Base-by-base conservation (phyloP, 129 eudicot genomes). In the Saussurea involucrata region DNA sequence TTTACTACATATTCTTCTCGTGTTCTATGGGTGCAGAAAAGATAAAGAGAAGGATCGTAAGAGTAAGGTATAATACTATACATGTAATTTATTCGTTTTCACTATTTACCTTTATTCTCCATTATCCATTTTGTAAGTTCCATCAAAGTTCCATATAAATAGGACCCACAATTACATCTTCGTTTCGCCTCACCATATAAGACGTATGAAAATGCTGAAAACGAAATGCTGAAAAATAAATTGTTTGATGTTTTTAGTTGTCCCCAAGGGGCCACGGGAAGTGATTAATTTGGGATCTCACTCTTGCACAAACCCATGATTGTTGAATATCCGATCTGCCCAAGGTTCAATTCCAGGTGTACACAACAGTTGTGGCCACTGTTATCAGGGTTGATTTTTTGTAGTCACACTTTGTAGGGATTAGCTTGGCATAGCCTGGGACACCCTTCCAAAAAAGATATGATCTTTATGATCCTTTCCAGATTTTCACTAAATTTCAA, bases 11-110 rank as follows among this genome's bases (percentile, higher is more conserved):
- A 40, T 34, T 49, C 29, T 74, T 79, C 32, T 53, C 53, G 4
- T 63, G 73, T 77, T 68, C 64, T 27, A 64, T 81, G 71, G 71
- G 77, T 81, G 60, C 96, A 95, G 97, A 84, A 85, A 87, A 82
- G 97, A 80, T 27, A 87, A 84, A 57, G 89, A 81, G 24, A 85
- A 28, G 78, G 89, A 78, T 57, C 84, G 58, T 31, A 33, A 80
- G 80, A 79, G 76, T 81, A 92, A 92, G 93, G 96, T 92, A 83
- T 34, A 24, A 8, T 24, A 72, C 34, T 32, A 49, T 72, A 31
- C 68, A 46, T 65, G 68, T 27, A 65, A 66, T 42, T 46, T 20
- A 8, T 55, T 33, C 7, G 17, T 24, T 68, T 68, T 77, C 28
- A 55, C 33, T 28, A 20, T 9, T 13, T 25, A 17, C 27, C 72